phyloP scores from a whole-genome alignment of 768 basidiomycete species.

The Kondoa subrosea region DNA sequence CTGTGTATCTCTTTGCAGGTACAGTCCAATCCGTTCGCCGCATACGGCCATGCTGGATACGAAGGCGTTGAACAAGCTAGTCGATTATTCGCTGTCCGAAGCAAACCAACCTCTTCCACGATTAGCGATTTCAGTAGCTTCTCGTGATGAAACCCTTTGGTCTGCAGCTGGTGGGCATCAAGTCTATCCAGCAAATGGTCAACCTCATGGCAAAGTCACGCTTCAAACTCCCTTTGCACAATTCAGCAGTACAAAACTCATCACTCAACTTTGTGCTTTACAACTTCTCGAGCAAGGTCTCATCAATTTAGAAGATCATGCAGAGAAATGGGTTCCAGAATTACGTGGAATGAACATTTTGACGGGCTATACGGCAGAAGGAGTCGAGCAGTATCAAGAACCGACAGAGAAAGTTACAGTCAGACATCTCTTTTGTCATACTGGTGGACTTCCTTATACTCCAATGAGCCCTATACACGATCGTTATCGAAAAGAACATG shows the following conservation, averaged over 20 bases:
- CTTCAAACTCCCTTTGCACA: constrained; percentile 8
- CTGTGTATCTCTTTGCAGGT: too few species aligned
- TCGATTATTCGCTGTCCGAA: neutral
- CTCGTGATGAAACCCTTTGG: constrained; percentile 3
- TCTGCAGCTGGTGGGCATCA: constrained; percentile 11
- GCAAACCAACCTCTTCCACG: constrained; percentile 5
- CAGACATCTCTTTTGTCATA: constrained; percentile 10
- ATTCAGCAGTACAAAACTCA: constrained; percentile 13
- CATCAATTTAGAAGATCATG: constrained; percentile 8
- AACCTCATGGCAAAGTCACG: constrained; percentile 4
- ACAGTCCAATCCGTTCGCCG: too few species aligned
- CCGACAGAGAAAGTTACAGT: constrained; percentile 8
- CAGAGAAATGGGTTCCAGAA: constrained; percentile 10
- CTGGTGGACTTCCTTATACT: constrained; percentile 11
- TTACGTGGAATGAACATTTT: neutral
- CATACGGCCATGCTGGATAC: too few species aligned
- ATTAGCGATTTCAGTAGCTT: constrained; percentile 7
- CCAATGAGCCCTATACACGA: neutral
- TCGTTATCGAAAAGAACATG: constrained; percentile 9
- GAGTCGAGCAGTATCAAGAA: constrained; percentile 6
- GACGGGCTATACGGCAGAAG: constrained; percentile 6
- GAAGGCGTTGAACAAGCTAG: constrained; percentile 3
- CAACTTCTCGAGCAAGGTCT: constrained; percentile 5
- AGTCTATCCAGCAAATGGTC: neutral
- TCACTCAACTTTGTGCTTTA: neutral